phyloP scores from a whole-genome alignment of 345 rosid genomes.

The Euphorbia tirucalli region DNA sequence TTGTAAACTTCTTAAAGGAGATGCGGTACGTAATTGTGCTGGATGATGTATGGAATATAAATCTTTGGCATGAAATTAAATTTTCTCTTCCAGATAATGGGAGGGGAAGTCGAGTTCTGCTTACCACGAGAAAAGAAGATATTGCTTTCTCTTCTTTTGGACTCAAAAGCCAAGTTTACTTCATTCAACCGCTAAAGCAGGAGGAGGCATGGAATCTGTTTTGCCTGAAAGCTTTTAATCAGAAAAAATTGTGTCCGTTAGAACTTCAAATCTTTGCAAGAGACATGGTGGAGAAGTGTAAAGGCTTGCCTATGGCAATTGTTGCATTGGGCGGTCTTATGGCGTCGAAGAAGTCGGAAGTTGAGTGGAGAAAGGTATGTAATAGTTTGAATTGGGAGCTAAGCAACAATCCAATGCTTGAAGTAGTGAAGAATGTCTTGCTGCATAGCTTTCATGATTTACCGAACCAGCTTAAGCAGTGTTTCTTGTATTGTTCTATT shows the following conservation, averaged over 20 bases:
- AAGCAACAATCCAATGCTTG: constrained; percentile 16
- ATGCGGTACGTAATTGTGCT: constrained; percentile 32
- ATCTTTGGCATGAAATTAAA: constrained; percentile 35
- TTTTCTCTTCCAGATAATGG: constrained; percentile 29
- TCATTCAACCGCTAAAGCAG: constrained; percentile 25
- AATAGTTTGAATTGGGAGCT: constrained; percentile 19
- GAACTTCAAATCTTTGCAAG: constrained; percentile 18
- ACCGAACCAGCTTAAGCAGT: constrained; percentile 27
- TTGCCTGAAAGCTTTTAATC: constrained; percentile 34
- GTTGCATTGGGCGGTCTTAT: constrained; percentile 39
- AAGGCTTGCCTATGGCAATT: constrained; percentile 41
- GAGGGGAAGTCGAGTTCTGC: constrained; percentile 33
- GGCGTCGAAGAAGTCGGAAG: constrained; percentile 27
- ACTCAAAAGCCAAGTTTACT: constrained; percentile 20
- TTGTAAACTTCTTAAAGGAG: constrained; percentile 27
- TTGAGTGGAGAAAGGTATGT: constrained; percentile 29
- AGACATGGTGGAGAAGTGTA: constrained; percentile 29
- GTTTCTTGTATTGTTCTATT: constrained; percentile 32
- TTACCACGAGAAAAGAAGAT: constrained; percentile 28
- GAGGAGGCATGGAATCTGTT: constrained; percentile 36
- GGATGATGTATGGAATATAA: constrained; percentile 31
- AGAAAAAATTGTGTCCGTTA: constrained; percentile 13
- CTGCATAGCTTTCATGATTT: constrained; percentile 21
- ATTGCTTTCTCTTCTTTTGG: constrained; percentile 29
- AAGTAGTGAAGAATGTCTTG: constrained; percentile 7